Percentiles rank a stretch among this genome's conserved stretches.
phyloP scores from a whole-genome alignment of 1,139 yeast genomes.

The Yamadazyma triangularis region DNA sequence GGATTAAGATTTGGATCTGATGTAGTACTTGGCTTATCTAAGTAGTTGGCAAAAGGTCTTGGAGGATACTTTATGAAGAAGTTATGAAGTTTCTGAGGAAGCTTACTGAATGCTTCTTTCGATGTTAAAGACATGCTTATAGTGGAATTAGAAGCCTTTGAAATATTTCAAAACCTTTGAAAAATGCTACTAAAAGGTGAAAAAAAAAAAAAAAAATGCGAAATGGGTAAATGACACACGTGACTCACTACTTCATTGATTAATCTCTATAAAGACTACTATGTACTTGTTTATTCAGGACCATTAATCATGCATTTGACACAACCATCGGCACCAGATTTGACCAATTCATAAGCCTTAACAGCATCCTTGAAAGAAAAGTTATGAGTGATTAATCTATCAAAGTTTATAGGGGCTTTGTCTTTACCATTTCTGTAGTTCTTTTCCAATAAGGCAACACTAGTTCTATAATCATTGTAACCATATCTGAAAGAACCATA shows the following conservation, averaged over 20 bases:
- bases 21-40: conserved; percentile 60
- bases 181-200: no score
- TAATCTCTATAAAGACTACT: no score
- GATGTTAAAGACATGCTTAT: conserved; percentile 22
- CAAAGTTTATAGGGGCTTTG: conserved; percentile 37
- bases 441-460: conserved; percentile 61
- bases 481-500: conserved; percentile 82
- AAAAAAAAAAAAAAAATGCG: no score
- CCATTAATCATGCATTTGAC: conserved; percentile 47
- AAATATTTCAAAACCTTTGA: background rate
- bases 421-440: conserved; percentile 60
- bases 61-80: conserved; percentile 88
- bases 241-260: no score
- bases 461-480: conserved; percentile 70
- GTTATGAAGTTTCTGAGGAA: conserved; percentile 68
- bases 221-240: no score
- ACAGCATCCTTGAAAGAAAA: conserved; percentile 71
- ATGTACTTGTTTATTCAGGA: conserved; percentile 21
- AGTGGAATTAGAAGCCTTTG: background rate
- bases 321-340: conserved; percentile 38
- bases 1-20: conserved; percentile 78
- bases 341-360: conserved; percentile 73
- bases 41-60: conserved; percentile 65
- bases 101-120: conserved; percentile 47
- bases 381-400: conserved; percentile 70